These are phyloP conservation scores for Dendrostoma leiphaemia DNA, from an alignment of 2,329 filamentous ascomycete genomes.

Conservation along the genomic window DNA sequence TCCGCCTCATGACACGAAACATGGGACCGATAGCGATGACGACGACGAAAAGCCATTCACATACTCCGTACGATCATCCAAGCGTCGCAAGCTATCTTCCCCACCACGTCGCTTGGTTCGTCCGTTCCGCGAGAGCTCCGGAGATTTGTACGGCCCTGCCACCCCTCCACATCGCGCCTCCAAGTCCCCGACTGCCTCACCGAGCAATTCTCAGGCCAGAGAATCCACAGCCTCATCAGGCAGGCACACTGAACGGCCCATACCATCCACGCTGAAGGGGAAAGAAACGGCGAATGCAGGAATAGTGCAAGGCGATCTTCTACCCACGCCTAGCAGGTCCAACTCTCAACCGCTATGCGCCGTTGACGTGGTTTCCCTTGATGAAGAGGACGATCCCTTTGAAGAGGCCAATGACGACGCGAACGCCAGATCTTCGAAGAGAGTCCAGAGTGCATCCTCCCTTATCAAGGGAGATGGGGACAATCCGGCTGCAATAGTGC, in stretches of 20 bases:
- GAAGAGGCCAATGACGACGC: slow-evolving; percentile 18
- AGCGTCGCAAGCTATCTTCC: slow-evolving; percentile 15
- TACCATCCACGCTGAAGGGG: slow-evolving; percentile 22
- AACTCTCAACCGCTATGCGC: slow-evolving; percentile 5
- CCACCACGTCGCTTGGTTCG: neutral
- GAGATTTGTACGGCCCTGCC: slow-evolving; percentile 16
- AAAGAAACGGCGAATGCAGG: slow-evolving; percentile 23
- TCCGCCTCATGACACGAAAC: neutral
- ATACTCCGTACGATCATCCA: slow-evolving; percentile 1
- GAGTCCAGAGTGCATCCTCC: neutral
- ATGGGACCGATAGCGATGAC: slow-evolving; percentile 12
- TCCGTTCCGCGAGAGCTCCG: neutral
- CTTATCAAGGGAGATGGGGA: slow-evolving; percentile 1
- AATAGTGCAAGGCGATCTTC: neutral
- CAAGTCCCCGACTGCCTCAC: neutral
- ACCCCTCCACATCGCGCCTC: slow-evolving; percentile 9
- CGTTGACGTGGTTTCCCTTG: slow-evolving; percentile 21
- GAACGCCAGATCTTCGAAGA: slow-evolving; percentile 1
- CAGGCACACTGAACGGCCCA: slow-evolving; percentile 3
- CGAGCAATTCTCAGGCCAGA: neutral
- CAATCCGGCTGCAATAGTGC: slow-evolving; percentile 14
- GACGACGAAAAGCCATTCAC: slow-evolving; percentile 15
- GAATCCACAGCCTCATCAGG: neutral
- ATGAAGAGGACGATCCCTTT: slow-evolving; percentile 22
- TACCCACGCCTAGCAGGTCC: slow-evolving; percentile 10